Evolutionary conservation across 768 basidiomycete species (phyloP).

Genomic region (Phlebiopsis flavidoalba): DNA sequence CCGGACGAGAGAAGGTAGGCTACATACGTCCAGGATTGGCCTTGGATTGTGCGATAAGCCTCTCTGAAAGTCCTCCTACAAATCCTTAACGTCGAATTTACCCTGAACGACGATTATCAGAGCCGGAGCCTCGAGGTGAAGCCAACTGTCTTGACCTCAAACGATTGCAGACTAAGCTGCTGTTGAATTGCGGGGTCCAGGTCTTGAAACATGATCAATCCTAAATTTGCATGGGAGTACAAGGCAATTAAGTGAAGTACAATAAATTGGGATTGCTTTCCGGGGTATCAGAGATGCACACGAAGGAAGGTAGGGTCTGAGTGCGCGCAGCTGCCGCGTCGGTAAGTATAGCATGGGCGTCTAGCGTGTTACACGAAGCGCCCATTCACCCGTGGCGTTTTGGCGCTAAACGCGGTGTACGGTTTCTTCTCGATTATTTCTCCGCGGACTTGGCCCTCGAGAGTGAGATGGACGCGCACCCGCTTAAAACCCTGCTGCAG

Average conservation of each 20-base stretch:
- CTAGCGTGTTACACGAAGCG: background rate
- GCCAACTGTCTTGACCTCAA: slow-evolving; percentile 27
- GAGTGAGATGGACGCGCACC: slow-evolving; percentile 27
- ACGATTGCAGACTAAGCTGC: slow-evolving; percentile 33
- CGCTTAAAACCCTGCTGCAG: slow-evolving; percentile 61
- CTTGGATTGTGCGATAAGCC: slow-evolving; percentile 81
- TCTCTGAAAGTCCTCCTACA: slow-evolving; percentile 80
- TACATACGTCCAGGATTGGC: slow-evolving; percentile 74
- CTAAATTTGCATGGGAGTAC: background rate
- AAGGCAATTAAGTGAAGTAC: background rate
- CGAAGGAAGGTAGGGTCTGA: background rate
- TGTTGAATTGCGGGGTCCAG: slow-evolving; percentile 46
- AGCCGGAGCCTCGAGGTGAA: background rate
- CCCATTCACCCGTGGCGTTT: background rate
- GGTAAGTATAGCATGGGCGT: background rate
- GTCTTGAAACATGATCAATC: slow-evolving; percentile 2
- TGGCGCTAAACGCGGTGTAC: background rate
- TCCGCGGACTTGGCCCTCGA: too few relatives aligned
- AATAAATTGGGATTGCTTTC: background rate
- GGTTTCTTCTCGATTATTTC: background rate
- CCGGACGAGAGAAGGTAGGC: slow-evolving; percentile 11
- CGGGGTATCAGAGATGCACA: too few relatives aligned
- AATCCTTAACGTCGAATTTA: slow-evolving; percentile 90
- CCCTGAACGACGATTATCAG: slow-evolving; percentile 40
- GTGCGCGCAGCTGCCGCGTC: background rate